A percentile compares a stretch with the other conserved stretches of the same genome.
Evolutionary conservation across 805 yeast species (phyloP).

Genomic region (Ogataea paradorogensis): DNA sequence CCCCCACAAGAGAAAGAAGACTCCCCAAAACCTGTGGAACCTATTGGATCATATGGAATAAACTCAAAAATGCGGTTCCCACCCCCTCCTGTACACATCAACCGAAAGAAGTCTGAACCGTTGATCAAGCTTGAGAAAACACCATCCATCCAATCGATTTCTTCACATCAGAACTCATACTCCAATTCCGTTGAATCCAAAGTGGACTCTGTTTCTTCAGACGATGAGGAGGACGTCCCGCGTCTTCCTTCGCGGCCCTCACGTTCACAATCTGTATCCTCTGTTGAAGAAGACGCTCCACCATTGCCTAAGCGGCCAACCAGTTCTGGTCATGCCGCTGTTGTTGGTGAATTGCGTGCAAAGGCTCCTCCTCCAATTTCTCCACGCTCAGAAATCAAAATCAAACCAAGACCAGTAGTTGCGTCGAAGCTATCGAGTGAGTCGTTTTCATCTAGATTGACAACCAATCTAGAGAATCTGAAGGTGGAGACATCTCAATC

Average conservation of each 20-base stretch:
- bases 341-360: background rate
- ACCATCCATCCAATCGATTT: constrained; percentile 10
- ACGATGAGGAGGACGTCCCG: constrained; percentile 6
- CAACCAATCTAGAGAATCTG: constrained; percentile 9
- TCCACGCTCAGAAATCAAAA: background rate
- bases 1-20: background rate
- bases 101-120: constrained; percentile 9
- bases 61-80: constrained; percentile 9
- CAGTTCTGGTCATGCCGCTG: constrained; percentile 3
- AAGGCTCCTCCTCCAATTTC: background rate
- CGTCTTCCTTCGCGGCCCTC: constrained; percentile 8
- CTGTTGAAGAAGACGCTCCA: constrained; percentile 25
- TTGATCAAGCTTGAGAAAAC: constrained; percentile 1
- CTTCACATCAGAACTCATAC: constrained; percentile 1
- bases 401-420: constrained; percentile 19
- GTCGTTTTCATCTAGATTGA: constrained; percentile 1
- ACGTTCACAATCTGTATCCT: constrained; percentile 1
- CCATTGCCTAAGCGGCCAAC: constrained; percentile 24
- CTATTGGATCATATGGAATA: background rate
- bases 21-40: background rate
- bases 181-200: background rate
- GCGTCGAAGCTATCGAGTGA: background rate
- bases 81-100: constrained; percentile 22
- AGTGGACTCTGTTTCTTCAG: background rate
- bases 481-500: constrained; percentile 14